Base-by-base conservation (phyloP, 176 grass and related monocot species). In the maize (Zea mays) region DNA sequence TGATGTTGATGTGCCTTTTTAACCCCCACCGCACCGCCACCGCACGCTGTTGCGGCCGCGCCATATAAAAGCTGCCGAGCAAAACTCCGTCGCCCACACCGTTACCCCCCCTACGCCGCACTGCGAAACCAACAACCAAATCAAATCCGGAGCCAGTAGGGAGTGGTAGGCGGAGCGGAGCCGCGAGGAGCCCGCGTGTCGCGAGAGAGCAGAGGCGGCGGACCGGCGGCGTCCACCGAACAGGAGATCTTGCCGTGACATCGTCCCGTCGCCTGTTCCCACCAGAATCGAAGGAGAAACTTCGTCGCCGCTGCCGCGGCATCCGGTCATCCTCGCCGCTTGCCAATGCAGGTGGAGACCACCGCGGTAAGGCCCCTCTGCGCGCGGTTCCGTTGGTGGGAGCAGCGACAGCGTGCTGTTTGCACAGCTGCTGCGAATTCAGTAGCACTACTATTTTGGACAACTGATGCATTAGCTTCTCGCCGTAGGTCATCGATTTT, bases 71-170 rank as follows among this genome's bases (percentile, higher is more conserved):
- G 40, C 55, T 56, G 20, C 64, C 17, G 21, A 46, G 80, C 63
- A 63, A 79, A 75, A 78, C 76, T 75, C 64, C 62, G 76, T 64
- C 56, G 81, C 55, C 76, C 56, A 76, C 81, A 8, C 86, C 86
- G 86, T 75, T 48, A 68, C 35, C 11, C 38, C 35, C 11, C 38
- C 19, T 17, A 48, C 81, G 76, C 86, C 81, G 85, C 79, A 65
- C 70, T 77, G 71, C 50, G 71, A 49, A 64, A 17, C 79, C 74
- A 60, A 61, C 74, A 56, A 77, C 68, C 4, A 73, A 56, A 78
- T 75, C 65, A 78, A 72, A 67, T 59, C 81, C 76, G 6, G 45
- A 56, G 81, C 35, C 8, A 19, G 58, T 49, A 75, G 48, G 47
- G 11, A 66, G 71, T 4, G 42, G 75, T 34, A 17, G 80, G 67